A percentile compares a stretch with the other conserved stretches of the same genome.
Evolutionary conservation across 495 filamentous ascomycete genomes (phyloP).

Genomic region (Aspergillus affinis): DNA sequence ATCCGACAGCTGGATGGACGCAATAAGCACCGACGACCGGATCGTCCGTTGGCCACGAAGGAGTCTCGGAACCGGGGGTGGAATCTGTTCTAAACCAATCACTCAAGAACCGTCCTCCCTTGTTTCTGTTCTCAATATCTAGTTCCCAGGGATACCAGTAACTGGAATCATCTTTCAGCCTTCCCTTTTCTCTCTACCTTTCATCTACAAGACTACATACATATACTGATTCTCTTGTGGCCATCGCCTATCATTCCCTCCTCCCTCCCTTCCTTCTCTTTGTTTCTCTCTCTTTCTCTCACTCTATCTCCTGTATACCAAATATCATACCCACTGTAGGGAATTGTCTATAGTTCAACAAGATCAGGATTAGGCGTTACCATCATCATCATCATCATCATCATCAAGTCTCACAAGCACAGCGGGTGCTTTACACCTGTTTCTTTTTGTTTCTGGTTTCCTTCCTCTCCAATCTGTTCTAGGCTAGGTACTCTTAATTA

Average conservation of each 20-base stretch:
- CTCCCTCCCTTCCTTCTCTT: slow-evolving; percentile 8
- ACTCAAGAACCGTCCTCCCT: too few species aligned
- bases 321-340: slow-evolving; percentile 6
- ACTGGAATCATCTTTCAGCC: too few species aligned
- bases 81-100: slow-evolving; percentile 38
- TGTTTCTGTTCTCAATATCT: too few species aligned
- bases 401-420: not conserved
- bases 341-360: slow-evolving; percentile 12
- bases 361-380: slow-evolving; percentile 12
- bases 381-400: not conserved
- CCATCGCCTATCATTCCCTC: not conserved
- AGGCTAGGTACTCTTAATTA: not conserved
- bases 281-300: slow-evolving; percentile 8
- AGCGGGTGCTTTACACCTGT: slow-evolving; percentile 6
- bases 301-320: slow-evolving; percentile 9
- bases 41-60: slow-evolving; percentile 32
- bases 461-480: not conserved
- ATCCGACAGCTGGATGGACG: slow-evolving; percentile 72
- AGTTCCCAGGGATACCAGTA: too few species aligned
- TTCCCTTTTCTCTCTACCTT: not conserved
- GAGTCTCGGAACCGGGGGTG: slow-evolving; percentile 35
- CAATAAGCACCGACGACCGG: slow-evolving; percentile 27
- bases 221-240: slow-evolving; percentile 9
- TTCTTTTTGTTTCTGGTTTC: slow-evolving; percentile 2
- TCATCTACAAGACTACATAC: not conserved